Percentiles rank a stretch among this genome's conserved stretches.
Conservation (phyloP, 2,329 filamentous ascomycete genomes). For the Alternaria rosae region DNA sequence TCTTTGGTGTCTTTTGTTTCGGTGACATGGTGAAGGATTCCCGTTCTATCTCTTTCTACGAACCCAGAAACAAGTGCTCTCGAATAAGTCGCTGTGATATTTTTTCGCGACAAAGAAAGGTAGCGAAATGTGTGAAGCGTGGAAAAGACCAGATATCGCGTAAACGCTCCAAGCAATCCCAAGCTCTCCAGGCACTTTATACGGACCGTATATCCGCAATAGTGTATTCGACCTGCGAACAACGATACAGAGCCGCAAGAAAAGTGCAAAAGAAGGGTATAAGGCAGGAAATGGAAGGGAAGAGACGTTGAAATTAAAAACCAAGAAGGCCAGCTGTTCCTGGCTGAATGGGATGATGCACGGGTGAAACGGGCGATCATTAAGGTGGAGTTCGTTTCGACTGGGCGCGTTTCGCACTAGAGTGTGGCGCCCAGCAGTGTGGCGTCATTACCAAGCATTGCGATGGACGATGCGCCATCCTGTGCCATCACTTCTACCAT, state of each 20-base stretch:
- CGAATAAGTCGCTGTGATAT: no score
- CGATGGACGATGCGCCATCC: background rate
- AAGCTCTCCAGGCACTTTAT: constrained; percentile 20
- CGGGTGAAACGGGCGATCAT: constrained; percentile 46
- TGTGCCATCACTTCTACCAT: background rate
- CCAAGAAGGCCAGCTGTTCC: constrained; percentile 44
- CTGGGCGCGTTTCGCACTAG: constrained; percentile 29
- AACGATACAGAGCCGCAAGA: constrained; percentile 6
- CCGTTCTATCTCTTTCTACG: constrained; percentile 13
- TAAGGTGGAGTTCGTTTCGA: constrained; percentile 34
- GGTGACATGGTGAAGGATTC: constrained; percentile 36
- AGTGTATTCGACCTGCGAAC: constrained; percentile 30
- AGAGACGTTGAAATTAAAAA: constrained; percentile 19
- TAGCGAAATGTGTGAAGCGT: background rate
- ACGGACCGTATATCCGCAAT: constrained; percentile 32
- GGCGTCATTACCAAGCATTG: constrained; percentile 5
- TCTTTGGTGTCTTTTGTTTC: constrained; percentile 43
- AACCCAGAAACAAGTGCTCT: background rate
- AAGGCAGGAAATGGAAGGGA: constrained; percentile 15
- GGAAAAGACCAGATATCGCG: constrained; percentile 26
- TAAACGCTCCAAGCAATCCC: constrained; percentile 14
- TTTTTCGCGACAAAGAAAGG: background rate
- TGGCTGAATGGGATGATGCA: constrained; percentile 35
- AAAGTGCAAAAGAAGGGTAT: constrained; percentile 4
- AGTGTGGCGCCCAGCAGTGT: constrained; percentile 23